phyloP scores from a whole-genome alignment of 2,329 filamentous ascomycete species.

The Hymenoscyphus fructigenus region DNA sequence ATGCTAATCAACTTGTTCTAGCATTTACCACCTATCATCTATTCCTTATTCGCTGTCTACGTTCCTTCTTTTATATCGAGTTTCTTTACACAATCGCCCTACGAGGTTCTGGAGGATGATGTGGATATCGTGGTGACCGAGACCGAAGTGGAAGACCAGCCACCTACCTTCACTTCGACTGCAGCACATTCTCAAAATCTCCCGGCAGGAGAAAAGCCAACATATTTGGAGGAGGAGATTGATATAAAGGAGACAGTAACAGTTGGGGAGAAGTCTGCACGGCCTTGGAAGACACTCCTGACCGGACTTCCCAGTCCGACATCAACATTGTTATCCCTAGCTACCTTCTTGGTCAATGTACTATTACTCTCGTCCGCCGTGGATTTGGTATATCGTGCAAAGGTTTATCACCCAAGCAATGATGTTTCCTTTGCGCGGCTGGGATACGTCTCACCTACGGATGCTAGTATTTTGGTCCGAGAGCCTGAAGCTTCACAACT shows the following conservation, averaged over 20 bases:
- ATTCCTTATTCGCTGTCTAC: conserved; percentile 65
- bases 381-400: conserved; percentile 76
- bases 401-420: conserved; percentile 65
- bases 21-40: conserved; percentile 47
- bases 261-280: conserved; percentile 55
- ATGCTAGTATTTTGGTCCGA: conserved; percentile 78
- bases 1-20: conserved; percentile 13
- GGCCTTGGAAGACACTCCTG: conserved; percentile 64
- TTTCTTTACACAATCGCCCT: conserved; percentile 55
- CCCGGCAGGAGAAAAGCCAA: conserved; percentile 32
- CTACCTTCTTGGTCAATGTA: conserved; percentile 72
- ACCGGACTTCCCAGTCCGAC: conserved; percentile 73
- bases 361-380: conserved; percentile 66
- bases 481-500: conserved; percentile 76
- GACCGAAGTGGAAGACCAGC: conserved; percentile 41
- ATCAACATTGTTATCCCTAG: conserved; percentile 63
- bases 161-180: conserved; percentile 25
- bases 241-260: conserved; percentile 63
- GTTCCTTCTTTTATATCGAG: conserved; percentile 61
- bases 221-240: conserved; percentile 50
- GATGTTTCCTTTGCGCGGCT: conserved; percentile 83
- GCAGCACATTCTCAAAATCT: conserved; percentile 31
- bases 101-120: conserved; percentile 58
- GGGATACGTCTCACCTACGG: conserved; percentile 79
- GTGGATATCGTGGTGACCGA: conserved; percentile 56